Evolutionary conservation across 306 rosid species (phyloP), one percentile per base, ranked within the genome.

Genomic region (Casuarina glauca): DNA sequence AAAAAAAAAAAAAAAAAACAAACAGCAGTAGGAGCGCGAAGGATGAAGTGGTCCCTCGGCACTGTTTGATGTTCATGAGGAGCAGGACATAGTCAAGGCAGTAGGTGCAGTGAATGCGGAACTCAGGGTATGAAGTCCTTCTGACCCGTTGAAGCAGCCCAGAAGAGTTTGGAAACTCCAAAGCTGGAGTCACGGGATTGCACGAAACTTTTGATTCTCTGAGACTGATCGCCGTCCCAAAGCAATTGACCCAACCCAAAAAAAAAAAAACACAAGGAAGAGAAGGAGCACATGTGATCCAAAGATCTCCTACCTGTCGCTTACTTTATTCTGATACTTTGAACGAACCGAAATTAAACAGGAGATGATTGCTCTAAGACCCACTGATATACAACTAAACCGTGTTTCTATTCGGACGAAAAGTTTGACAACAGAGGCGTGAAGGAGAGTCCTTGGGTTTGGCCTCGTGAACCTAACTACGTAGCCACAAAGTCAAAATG

Each of bases 401-500:
- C 3, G 9, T 63, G 69, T 63, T 36, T 13, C 11, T 15, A 38
- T 38, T 41, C 38, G 69, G 69, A 63, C 69, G 69, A 63, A 5
- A 63, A 63, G 46, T 38, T 48, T 15, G 60, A 49, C 5, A 32
- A 62, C 13, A 7, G 49, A 43, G 39, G 4, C 45, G 50, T 2
- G 1, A 13, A 46, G 51, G 9, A 6, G 50, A 11, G 10, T 6
- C 12, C 9, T 48, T 48, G 51, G 51, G 12, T 8, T 48, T 48
- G 51, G 11, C 51, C 13, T 48, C 51, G 15, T 48, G 51, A 48
- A 2, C 16, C 20, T 19, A 3, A 36, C 1, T 36, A 4, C 70
- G 72, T 35, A 2, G 76, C 36, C 9, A 2, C 16, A 13, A 16
- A 78, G 62, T 77, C 62, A 72, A 61, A 79, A 64, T 48, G 45